Evolutionary conservation across 148 eudicot genomes (phyloP).

Genomic region (Dysphania ambrosioides): DNA sequence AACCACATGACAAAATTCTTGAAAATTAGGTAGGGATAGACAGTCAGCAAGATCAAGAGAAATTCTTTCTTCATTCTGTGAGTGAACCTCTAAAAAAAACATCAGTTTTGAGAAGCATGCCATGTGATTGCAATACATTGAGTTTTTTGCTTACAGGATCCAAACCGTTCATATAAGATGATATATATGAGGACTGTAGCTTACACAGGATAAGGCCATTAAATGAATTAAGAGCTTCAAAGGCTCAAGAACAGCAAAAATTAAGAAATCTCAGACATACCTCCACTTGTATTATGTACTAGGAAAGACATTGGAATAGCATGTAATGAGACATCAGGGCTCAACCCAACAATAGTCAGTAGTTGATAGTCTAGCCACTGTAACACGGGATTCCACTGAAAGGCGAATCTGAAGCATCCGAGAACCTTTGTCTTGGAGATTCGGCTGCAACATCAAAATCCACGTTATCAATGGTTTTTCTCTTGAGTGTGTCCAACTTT

Average conservation of each 20-base stretch:
- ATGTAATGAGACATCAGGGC: background rate
- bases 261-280: background rate
- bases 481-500: constrained; percentile 54
- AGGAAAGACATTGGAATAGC: background rate
- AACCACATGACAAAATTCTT: background rate
- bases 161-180: background rate
- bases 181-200: background rate
- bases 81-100: no score
- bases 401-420: constrained; percentile 80
- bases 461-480: constrained; percentile 55
- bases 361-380: constrained; percentile 38
- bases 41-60: background rate
- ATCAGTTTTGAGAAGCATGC: no score
- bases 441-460: constrained; percentile 73
- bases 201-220: background rate
- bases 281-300: constrained; percentile 11
- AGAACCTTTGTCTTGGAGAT: constrained; percentile 69
- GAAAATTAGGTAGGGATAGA: background rate
- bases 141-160: background rate
- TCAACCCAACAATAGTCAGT: constrained; percentile 9
- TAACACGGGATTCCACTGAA: constrained; percentile 54
- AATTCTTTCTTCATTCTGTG: no score
- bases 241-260: background rate
- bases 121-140: no score
- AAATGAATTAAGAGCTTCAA: background rate